Evolutionary conservation across 129 eudicot genomes (phyloP), one percentile per base, ranked within the genome.

Genomic region (Flaveria robusta): DNA sequence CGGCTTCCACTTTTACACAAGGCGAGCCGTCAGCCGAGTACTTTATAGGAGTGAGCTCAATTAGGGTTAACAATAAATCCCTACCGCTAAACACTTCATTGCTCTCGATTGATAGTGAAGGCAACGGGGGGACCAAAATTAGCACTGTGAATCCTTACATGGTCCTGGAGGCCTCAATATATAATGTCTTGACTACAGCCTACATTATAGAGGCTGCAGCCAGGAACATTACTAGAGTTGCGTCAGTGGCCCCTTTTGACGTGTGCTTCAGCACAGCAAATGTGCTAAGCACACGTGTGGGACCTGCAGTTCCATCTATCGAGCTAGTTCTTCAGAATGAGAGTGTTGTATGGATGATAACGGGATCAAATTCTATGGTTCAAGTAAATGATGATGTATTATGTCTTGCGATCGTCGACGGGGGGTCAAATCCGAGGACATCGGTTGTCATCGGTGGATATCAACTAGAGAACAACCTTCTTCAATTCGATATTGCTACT

Each of bases 121-220:
- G 96, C 19, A 79, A 76, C 3, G 93, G 96, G 1, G 96, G 96
- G 26, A 86, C 92, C 10, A 88, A 88, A 60, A 90, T 90, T 29
- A 88, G 89, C 76, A 90, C 93, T 0, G 88, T 86, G 4, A 49
- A 86, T 58, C 89, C 90, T 9, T 90, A 90, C 88, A 90, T 86
- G 4, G 81, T 82, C 3, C 79, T 90, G 4, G 88, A 83, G 49
- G 26, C 82, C 23, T 78, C 89, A 3, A 85, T 90, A 15, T 90
- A 87, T 81, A 45, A 50, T 66, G 76, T 79, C 4, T 23, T 90
- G 4, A 67, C 81, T 18, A 9, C 79, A 0, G 83, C 90, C 23
- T 90, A 13, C 73, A 66, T 76, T 0, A 29, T 5, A 6, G 87
- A 72, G 68, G 85, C 87, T 0, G 82, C 85, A 2, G 31, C 68